Evolutionary conservation across 345 rosid species (phyloP).

Genomic region (Pistacia atlantica): DNA sequence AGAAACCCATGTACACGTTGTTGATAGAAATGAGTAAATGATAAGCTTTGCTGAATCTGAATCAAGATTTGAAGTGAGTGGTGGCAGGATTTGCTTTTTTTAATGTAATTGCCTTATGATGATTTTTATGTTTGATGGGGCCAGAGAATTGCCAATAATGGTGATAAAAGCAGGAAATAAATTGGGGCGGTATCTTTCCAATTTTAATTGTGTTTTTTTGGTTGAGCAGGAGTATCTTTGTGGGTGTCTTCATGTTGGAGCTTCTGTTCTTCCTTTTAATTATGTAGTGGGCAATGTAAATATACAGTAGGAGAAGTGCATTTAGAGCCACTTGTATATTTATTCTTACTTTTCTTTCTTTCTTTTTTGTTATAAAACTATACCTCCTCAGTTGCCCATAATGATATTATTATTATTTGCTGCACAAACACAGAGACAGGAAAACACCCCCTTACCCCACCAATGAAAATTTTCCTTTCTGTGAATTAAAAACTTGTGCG

Average conservation of each 20-base stretch:
- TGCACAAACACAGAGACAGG: background rate
- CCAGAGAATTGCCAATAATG: slow-evolving; percentile 46
- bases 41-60: slow-evolving; percentile 36
- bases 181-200: slow-evolving; percentile 37
- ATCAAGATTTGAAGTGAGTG: slow-evolving; percentile 35
- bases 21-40: slow-evolving; percentile 28
- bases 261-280: slow-evolving; percentile 20
- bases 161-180: slow-evolving; percentile 30
- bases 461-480: background rate
- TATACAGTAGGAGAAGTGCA: slow-evolving; percentile 31
- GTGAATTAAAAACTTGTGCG: background rate
- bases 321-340: slow-evolving; percentile 31
- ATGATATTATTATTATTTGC: slow-evolving; percentile 7
- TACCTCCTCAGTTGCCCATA: slow-evolving; percentile 21
- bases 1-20: slow-evolving; percentile 19
- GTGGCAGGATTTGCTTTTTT: slow-evolving; percentile 36
- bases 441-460: slow-evolving; percentile 3
- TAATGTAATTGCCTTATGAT: slow-evolving; percentile 26
- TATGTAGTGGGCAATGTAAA: slow-evolving; percentile 33
- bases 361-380: background rate
- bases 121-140: slow-evolving; percentile 34
- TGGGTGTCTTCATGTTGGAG: slow-evolving; percentile 38
- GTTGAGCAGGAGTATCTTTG: slow-evolving; percentile 37
- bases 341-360: background rate
- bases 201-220: slow-evolving; percentile 25